Evolutionary conservation across 2,329 filamentous ascomycete genomes (phyloP), one percentile per base, ranked within the genome.

Genomic region (Fusarium devonianum): DNA sequence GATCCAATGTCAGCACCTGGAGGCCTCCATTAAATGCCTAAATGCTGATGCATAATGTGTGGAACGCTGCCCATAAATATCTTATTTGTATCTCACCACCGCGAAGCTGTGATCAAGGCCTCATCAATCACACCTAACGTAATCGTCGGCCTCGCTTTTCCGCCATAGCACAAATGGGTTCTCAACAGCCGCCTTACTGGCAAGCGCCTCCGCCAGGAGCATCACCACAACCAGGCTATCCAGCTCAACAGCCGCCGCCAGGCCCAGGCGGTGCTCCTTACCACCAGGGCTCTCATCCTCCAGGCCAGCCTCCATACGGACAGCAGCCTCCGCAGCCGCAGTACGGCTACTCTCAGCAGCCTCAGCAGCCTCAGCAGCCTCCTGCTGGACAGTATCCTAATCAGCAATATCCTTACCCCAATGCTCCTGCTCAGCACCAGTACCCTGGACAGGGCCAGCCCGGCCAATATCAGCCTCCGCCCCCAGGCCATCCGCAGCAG

Each of bases 171-270:
- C 28, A 16, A 30, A 57, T 57, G 50, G 50, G 45, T 39, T 41
- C 41, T 21, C 45, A 57, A 28, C 62, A 64, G 26, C 57, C 54
- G 3, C 60, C 62, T 10, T 64, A 59, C 37, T 57, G 56, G 36
- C 62, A 63, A 16, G 43, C 36, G 6, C 28, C 37, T 9, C 50
- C 52, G 18, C 35, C 44, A 3, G 47, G 55, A 0, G 43, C 45
- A 3, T 21, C 56, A 4, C 42, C 46, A 17, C 44, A 43, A 3
- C 40, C 34, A 12, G 43, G 39, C 3, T 58, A 61, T 37, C 46
- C 48, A 2, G 55, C 41, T 7, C 55, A 59, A 13, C 46, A 48
- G 8, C 58, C 25, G 10, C 52, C 41, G 22, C 35, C n/a, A 18
- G 12, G 25, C 21, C 13, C 29, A 14, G 38, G 28, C 10, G 14